phyloP scores from a whole-genome alignment of 2,329 filamentous ascomycete species.

The Rutstroemia sp. region DNA sequence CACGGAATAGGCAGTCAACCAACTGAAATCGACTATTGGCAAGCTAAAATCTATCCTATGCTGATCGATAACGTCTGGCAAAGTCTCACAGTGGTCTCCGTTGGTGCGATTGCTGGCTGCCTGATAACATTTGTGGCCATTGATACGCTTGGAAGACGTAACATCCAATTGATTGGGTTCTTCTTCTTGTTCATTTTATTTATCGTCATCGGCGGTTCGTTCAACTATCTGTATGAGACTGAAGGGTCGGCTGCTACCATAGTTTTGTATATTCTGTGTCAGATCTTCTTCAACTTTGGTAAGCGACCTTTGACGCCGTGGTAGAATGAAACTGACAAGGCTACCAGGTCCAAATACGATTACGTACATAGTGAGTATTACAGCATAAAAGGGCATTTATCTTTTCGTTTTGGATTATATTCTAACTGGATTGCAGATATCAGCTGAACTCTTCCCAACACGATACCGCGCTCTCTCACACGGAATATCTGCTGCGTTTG shows the following conservation, averaged over 20 bases:
- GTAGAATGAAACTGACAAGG: background rate
- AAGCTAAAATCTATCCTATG: constrained; percentile 9
- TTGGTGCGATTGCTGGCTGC: constrained; percentile 14
- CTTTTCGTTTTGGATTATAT: constrained; percentile 33
- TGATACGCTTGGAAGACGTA: constrained; percentile 16
- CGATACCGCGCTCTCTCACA: constrained; percentile 56
- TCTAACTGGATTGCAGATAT: background rate
- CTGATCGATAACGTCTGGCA: constrained; percentile 17
- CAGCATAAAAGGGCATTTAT: constrained; percentile 22
- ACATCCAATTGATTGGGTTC: constrained; percentile 20
- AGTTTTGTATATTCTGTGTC: constrained; percentile 36
- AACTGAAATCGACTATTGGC: background rate
- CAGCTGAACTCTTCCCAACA: constrained; percentile 56
- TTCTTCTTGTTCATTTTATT: constrained; percentile 22
- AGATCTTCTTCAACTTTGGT: constrained; percentile 41
- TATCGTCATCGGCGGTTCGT: constrained; percentile 21
- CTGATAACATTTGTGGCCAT: constrained; percentile 17
- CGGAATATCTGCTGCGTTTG: constrained; percentile 52
- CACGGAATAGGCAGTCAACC: constrained; percentile 7
- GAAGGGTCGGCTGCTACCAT: constrained; percentile 29
- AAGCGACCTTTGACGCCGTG: background rate
- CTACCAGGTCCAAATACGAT: constrained; percentile 7
- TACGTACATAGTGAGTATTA: constrained; percentile 28
- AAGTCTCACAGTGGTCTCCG: constrained; percentile 16
- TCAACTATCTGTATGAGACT: constrained; percentile 22